Evolutionary conservation across 2,329 filamentous ascomycete genomes (phyloP).

Genomic region (Ceratocystis variospora): DNA sequence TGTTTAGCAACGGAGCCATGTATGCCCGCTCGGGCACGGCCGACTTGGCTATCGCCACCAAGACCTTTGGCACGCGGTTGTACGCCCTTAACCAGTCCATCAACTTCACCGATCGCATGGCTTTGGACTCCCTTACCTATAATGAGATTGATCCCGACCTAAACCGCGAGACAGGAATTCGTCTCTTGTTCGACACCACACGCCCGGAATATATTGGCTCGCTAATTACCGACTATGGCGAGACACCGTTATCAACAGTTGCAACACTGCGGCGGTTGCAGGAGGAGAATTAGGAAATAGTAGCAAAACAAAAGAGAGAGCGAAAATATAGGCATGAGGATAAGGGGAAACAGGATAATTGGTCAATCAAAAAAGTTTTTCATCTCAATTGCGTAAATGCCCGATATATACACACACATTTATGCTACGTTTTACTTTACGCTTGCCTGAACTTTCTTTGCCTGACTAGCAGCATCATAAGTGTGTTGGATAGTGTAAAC

Average conservation of each 20-base stretch:
- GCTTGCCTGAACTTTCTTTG: background rate
- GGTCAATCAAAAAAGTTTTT: background rate
- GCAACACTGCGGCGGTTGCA: slow-evolving; percentile 20
- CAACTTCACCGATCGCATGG: slow-evolving; percentile 79
- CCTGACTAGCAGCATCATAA: background rate
- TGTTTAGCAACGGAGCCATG: slow-evolving; percentile 88
- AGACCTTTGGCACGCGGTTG: slow-evolving; percentile 61
- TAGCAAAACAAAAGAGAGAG: background rate
- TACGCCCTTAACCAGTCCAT: slow-evolving; percentile 86
- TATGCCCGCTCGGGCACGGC: slow-evolving; percentile 81
- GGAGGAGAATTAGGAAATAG: slow-evolving; percentile 16
- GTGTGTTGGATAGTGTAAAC: background rate
- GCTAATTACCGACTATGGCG: slow-evolving; percentile 79
- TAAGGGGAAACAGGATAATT: background rate
- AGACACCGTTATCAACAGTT: slow-evolving; percentile 17
- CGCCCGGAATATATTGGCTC: slow-evolving; percentile 74
- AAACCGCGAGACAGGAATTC: slow-evolving; percentile 41
- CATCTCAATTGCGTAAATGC: background rate
- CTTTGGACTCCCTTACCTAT: slow-evolving; percentile 80
- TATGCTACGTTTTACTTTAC: background rate
- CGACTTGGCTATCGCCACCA: slow-evolving; percentile 70
- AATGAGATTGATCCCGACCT: slow-evolving; percentile 78
- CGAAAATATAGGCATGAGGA: background rate
- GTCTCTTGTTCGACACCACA: slow-evolving; percentile 83
- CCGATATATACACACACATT: background rate